Base-by-base conservation (phyloP, 257 asterid species). In the Solanum pinnatisectum region DNA sequence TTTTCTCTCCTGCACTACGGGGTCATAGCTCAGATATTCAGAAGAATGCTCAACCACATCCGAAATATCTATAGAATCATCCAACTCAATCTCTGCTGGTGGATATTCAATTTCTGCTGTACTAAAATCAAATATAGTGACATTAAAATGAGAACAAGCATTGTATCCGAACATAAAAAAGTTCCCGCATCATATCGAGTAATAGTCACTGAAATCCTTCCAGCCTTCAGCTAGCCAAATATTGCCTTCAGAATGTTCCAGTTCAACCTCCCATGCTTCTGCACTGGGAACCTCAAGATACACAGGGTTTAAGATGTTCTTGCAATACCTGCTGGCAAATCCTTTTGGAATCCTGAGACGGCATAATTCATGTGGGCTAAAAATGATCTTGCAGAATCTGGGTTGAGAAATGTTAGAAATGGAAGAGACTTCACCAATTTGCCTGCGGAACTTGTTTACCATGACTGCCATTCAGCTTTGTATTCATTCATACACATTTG, bases 41-140 rank as follows among this genome's bases (percentile, higher is more conserved):
- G 25, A 60, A 81, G 85, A 49, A 49, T 46, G 30, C 42, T 30
- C 70, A 30, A 49, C 42, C 68, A 81, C 42, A 30, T 46, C 85
- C 9, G 22, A 73, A 30, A 37, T 59, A 36, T 83, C 74, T 36
- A 40, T 59, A 39, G 85, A 32, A 74, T 22, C 79, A 27, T 35
- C 87, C 27, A 30, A 37, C 15, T 82, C 86, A 70, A 30, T 83
- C 70, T 72, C 76, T 32, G 84, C 83, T 65, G 3, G 9, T 36
- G 86, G 87, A 87, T 94, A 90, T 32, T 91, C 89, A 3, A 93
- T 90, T 88, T 93, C 97, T 1, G 83, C 23, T 36, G 90, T 90
- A 39, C 84, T 70, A 15, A 14, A 46, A 49, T 92, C 93, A 73
- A 89, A 93, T 76, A 94, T 93, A 8, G 79, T 23, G 86, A 92